phyloP scores from a whole-genome alignment of 2,329 filamentous ascomycete genomes.

The Fusarium equiseti region DNA sequence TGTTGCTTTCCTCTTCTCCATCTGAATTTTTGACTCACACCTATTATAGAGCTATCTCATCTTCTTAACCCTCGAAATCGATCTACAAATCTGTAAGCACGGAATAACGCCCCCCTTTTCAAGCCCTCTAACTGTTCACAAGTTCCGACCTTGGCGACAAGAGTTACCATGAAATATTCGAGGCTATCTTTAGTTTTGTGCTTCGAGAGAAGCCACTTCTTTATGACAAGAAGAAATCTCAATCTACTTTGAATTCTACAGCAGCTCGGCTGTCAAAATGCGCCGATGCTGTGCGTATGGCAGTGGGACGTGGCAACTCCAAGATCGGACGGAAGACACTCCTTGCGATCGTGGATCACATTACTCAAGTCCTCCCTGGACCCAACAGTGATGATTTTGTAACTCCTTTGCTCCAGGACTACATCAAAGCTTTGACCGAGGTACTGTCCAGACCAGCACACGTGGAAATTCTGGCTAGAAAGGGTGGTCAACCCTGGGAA shows the following conservation, averaged over 20 bases:
- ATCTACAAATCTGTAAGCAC: conserved; percentile 53
- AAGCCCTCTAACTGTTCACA: conserved; percentile 28
- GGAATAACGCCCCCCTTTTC: not conserved
- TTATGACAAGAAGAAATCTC: conserved; percentile 65
- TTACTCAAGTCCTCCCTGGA: conserved; percentile 78
- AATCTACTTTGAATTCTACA: conserved; percentile 60
- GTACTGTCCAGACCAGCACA: conserved; percentile 81
- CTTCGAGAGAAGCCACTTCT: conserved; percentile 75
- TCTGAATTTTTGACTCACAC: conserved; percentile 19
- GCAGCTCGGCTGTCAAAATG: conserved; percentile 73
- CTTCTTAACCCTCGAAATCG: conserved; percentile 56
- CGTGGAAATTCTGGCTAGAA: conserved; percentile 78
- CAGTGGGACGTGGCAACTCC: conserved; percentile 75
- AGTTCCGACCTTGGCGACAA: conserved; percentile 73
- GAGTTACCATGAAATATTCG: conserved; percentile 83
- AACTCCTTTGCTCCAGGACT: conserved; percentile 78
- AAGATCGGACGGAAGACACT: conserved; percentile 82
- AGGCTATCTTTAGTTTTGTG: conserved; percentile 79
- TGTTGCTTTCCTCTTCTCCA: conserved; percentile 3
- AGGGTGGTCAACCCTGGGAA: conserved; percentile 73
- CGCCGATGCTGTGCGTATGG: conserved; percentile 77
- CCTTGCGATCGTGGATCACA: conserved; percentile 82
- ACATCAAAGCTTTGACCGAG: conserved; percentile 79
- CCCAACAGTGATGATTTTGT: conserved; percentile 73
- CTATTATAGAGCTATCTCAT: conserved; percentile 52